Evolutionary conservation across 2,329 filamentous ascomycete genomes (phyloP).

Genomic region (Ascochyta koolunga): DNA sequence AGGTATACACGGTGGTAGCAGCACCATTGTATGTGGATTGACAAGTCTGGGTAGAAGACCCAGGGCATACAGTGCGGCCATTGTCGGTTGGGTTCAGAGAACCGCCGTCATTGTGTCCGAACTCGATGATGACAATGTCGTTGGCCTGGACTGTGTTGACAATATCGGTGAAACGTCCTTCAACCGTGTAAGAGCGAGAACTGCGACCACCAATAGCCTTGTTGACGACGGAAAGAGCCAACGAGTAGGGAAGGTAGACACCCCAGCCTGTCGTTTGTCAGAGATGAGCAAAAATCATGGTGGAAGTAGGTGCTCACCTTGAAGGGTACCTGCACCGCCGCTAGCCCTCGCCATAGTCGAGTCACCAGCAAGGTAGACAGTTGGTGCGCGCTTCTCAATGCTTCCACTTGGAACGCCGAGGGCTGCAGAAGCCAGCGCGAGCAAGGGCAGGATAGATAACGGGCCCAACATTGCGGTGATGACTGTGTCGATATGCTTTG

Average conservation of each 20-base stretch:
- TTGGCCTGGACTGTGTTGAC: conserved; percentile 59
- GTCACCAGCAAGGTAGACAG: conserved; percentile 65
- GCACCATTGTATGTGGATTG: conserved; percentile 58
- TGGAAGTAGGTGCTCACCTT: conserved; percentile 40
- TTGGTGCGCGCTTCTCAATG: conserved; percentile 44
- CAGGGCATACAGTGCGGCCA: conserved; percentile 64
- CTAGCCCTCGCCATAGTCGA: conserved; percentile 64
- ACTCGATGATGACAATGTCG: conserved; percentile 73
- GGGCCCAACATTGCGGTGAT: conserved; percentile 27
- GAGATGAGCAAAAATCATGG: neutral
- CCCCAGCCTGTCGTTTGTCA: conserved; percentile 62
- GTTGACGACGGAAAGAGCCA: conserved; percentile 63
- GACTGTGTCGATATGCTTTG: neutral
- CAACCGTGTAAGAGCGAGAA: conserved; percentile 69
- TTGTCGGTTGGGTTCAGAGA: conserved; percentile 62
- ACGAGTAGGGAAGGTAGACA: conserved; percentile 61
- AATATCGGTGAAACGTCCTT: conserved; percentile 68
- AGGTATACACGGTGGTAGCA: conserved; percentile 65
- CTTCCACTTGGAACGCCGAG: conserved; percentile 30
- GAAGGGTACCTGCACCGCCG: conserved; percentile 46
- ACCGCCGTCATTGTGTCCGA: conserved; percentile 75
- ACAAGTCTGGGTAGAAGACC: conserved; percentile 61
- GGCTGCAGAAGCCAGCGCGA: conserved; percentile 28
- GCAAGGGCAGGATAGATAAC: conserved; percentile 24
- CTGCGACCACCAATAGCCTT: conserved; percentile 69